These are phyloP conservation scores for Talaromyces rugulosus DNA, from an alignment of 2,329 filamentous ascomycete species.

Conservation along the genomic window DNA sequence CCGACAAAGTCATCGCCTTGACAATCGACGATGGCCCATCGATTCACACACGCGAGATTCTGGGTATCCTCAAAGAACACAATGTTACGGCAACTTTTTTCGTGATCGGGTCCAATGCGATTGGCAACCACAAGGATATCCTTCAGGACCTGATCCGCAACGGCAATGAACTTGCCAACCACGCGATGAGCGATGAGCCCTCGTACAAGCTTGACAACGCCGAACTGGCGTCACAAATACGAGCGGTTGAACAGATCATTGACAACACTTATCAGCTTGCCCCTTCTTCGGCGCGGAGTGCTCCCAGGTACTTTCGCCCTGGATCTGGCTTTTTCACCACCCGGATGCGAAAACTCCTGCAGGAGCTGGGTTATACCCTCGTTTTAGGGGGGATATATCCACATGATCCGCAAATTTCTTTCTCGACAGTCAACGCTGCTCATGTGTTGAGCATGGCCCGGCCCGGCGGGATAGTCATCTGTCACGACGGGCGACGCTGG, in stretches of 20 bases:
- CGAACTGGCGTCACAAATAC: constrained; percentile 61
- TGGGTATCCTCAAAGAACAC: constrained; percentile 61
- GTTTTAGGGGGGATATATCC: constrained; percentile 85
- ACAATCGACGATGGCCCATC: constrained; percentile 87
- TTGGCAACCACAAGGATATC: constrained; percentile 44
- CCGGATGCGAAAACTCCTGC: constrained; percentile 60
- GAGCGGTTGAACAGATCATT: constrained; percentile 59
- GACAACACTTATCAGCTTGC: constrained; percentile 47
- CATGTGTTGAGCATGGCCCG: constrained; percentile 77
- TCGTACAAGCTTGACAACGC: constrained; percentile 57
- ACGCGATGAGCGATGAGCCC: constrained; percentile 84
- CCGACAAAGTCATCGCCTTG: constrained; percentile 67
- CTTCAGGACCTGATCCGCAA: constrained; percentile 56
- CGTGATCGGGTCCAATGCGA: constrained; percentile 71
- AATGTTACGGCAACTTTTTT: constrained; percentile 80
- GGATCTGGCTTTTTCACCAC: constrained; percentile 79
- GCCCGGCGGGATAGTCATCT: constrained; percentile 76
- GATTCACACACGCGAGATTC: constrained; percentile 64
- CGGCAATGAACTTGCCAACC: constrained; percentile 75
- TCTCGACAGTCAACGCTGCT: constrained; percentile 64
- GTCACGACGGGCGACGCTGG: constrained; percentile 81
- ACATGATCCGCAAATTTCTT: constrained; percentile 81
- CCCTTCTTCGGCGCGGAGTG: constrained; percentile 26
- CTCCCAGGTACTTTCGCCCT: constrained; percentile 70
- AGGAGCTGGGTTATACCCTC: constrained; percentile 62